Base-by-base conservation (phyloP, 2,329 filamentous ascomycete species). In the Penicillium brasilianum region DNA sequence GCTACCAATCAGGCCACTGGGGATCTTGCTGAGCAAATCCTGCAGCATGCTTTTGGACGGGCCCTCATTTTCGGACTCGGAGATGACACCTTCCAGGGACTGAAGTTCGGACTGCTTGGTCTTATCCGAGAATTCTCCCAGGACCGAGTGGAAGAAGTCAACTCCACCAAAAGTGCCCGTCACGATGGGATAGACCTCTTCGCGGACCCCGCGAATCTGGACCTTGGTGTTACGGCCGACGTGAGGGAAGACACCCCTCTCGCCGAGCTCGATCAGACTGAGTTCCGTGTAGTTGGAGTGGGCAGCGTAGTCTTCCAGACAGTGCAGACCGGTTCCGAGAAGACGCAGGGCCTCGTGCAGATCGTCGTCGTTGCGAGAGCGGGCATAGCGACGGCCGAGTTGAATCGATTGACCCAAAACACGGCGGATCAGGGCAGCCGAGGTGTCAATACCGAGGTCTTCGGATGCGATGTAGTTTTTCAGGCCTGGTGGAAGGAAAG, bases 391-490 rank as follows among this genome's bases (percentile, higher is more conserved):
- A 61, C 92, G 89, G 46, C 88, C 93, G n/a, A 95, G 86, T 69
- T 94, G 84, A 69, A 97, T 92, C 70, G 87, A 92, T 63, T 85
- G 83, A 49, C 83, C 78, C 65, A 97, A 91, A 1, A 96, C 86
- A 64, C 85, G 84, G 56, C 91, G 87, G 62, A 97, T 86, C 71
- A 96, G 87, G 51, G 84, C 82, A 59, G 93, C 90, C 52, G 92
- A 96, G 48, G 90, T 96, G 78, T 90, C 91, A 74, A 96, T 95
- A 49, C 87, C 86, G 60, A 85, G 79, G 54, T 86, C 81, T 75
- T 97, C 93, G 65, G 93, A 93, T 41, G 93, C 92, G 76, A 97
- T 97, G 78, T 97, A 97, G 76, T 93, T 95, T 81, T 98, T 98
- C 79, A 96, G 72, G 34, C 85, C 84, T 70, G 75, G 79, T 41